Conservation (phyloP, 139 green algal species). For the Auxenochlorella pyrenoidosa region DNA sequence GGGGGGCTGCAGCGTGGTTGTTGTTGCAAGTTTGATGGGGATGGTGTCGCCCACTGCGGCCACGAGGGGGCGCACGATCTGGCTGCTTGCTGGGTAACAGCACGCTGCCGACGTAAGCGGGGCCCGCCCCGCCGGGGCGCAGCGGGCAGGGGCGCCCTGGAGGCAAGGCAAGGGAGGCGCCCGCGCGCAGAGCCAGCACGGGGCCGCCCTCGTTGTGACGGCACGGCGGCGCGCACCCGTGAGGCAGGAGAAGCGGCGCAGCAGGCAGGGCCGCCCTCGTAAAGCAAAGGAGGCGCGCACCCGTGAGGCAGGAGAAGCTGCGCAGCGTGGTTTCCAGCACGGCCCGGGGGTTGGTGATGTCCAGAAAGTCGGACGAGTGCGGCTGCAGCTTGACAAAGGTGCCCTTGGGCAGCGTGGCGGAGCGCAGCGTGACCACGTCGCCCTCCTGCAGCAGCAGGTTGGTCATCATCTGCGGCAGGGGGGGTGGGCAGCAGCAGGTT, state of each 20-base stretch:
- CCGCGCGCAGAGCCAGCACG: too few relatives aligned
- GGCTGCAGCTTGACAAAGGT: slow-evolving; percentile 97
- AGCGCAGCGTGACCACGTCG: slow-evolving; percentile 86
- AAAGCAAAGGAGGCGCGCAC: too few relatives aligned
- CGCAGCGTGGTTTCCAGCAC: slow-evolving; percentile 96
- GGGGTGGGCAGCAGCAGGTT: neutral
- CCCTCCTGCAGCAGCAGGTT: slow-evolving; percentile 95
- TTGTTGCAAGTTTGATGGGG: neutral
- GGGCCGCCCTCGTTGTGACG: too few relatives aligned
- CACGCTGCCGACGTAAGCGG: too few relatives aligned
- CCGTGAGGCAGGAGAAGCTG: slow-evolving; percentile 63
- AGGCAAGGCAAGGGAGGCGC: too few relatives aligned
- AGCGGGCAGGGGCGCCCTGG: too few relatives aligned
- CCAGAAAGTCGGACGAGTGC: slow-evolving; percentile 95
- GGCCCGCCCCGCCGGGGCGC: too few relatives aligned
- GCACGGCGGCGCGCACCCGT: too few relatives aligned
- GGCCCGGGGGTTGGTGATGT: slow-evolving; percentile 97
- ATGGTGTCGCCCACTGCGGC: neutral
- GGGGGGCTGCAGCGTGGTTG: too few relatives aligned
- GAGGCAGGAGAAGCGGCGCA: neutral
- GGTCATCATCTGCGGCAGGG: slow-evolving; percentile 93
- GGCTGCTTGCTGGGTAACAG: too few relatives aligned
- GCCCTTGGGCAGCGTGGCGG: slow-evolving; percentile 92
- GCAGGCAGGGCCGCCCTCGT: neutral
- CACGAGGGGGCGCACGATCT: too few relatives aligned